Evolutionary conservation across 257 asterid genomes (phyloP), one percentile per base, ranked within the genome.

Genomic region (Solanum arcanum): DNA sequence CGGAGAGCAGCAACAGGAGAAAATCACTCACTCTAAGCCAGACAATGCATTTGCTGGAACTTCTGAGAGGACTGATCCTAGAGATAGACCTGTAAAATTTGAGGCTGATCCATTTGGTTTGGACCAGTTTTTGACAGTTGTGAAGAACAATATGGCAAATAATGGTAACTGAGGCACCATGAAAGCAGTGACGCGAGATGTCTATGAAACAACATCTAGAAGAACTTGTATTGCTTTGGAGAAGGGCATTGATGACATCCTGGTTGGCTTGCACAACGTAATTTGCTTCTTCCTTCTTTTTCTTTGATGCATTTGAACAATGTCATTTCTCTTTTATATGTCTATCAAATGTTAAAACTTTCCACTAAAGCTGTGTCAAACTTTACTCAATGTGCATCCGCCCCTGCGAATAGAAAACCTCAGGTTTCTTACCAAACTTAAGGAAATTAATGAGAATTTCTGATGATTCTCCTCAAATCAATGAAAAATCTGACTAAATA

Each of bases 101-200:
- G 97, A 95, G 88, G 98, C 93, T 89, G 98, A 96, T 94, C 98
- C 98, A 13, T 96, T 94, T 33, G 97, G 98, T 87, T 89, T 96
- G 90, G 96, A 95, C 87, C 96, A 93, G 66, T 93, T 93, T 91
- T 91, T 93, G 91, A 93, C 95, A 1, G 96, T 93, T 91, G 96
- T 94, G 15, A 95, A 95, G 88, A 93, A 94, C 98, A 21, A 90
- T 94, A 90, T 95, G 88, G 98, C 92, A 66, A 95, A 93, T 83
- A 87, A 93, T 73, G 98, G 99, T 46, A 90, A 92, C 59, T 92
- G 89, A 5, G 91, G 90, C 44, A 89, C 90, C 3, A 90, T 88
- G 93, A 89, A 89, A 72, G 91, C 92, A 69, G 75, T 69, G 75
- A 89, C 76, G 64, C 89, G 88, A 87, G 91, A 91, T 90, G 91